Conservation (phyloP, 805 yeast genomes). For the Cyberlindnera subsufficiens region DNA sequence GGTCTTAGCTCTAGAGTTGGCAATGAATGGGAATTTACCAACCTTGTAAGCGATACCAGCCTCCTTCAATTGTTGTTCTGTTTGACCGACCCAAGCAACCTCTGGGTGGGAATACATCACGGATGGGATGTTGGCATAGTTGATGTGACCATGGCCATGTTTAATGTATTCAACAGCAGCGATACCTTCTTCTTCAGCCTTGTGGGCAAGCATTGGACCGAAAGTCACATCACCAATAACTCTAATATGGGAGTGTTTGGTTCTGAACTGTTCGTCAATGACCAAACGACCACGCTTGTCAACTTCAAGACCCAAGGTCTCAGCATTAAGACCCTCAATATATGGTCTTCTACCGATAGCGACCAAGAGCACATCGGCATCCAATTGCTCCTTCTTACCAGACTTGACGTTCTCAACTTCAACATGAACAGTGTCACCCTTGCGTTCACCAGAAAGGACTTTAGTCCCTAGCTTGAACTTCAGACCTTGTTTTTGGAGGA, state of each 20-base stretch:
- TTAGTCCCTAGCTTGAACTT: slow-evolving; percentile 90
- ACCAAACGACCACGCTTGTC: slow-evolving; percentile 92
- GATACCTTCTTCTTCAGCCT: slow-evolving; percentile 99
- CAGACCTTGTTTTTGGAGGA: slow-evolving; percentile 90
- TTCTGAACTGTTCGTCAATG: slow-evolving; percentile 88
- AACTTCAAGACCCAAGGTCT: slow-evolving; percentile 80
- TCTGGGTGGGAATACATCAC: slow-evolving; percentile 99
- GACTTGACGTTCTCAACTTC: slow-evolving; percentile 86
- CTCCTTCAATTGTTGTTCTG: slow-evolving; percentile 89
- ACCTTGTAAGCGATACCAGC: slow-evolving; percentile 87
- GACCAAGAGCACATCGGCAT: slow-evolving; percentile 89
- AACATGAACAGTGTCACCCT: slow-evolving; percentile 82
- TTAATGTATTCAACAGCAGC: slow-evolving; percentile 96
- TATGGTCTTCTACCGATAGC: slow-evolving; percentile 99
- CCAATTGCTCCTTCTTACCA: slow-evolving; percentile 72
- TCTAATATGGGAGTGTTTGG: slow-evolving; percentile 89
- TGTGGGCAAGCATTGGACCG: slow-evolving; percentile 99
- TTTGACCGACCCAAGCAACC: slow-evolving; percentile 99
- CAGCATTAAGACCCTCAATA: slow-evolving; percentile 84
- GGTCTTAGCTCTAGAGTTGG: slow-evolving; percentile 99
- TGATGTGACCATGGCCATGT: slow-evolving; percentile 94
- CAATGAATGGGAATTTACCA: slow-evolving; percentile 98
- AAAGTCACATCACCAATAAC: slow-evolving; percentile 98
- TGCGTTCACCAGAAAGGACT: slow-evolving; percentile 80
- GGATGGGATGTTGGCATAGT: slow-evolving; percentile 95